Conservation (phyloP, 306 rosid species). For the Cicer cuneatum region DNA sequence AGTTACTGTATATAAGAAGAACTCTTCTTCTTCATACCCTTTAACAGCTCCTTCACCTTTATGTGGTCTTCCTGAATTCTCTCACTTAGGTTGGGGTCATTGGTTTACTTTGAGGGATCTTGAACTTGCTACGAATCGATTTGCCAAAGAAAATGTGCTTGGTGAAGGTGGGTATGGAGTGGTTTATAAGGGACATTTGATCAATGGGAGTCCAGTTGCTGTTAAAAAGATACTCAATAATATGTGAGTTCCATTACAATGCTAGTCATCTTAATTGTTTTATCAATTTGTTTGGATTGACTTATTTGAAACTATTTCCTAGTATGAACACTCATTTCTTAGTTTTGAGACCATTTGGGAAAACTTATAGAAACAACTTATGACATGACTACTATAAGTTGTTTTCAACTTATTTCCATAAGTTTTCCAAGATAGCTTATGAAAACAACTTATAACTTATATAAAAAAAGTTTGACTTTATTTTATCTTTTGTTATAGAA, state of each 20-base stretch:
- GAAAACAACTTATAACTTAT: no score
- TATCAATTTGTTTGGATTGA: slow-evolving; percentile 18
- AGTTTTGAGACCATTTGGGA: neutral
- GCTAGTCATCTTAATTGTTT: slow-evolving; percentile 30
- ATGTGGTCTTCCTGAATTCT: slow-evolving; percentile 82
- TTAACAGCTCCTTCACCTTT: slow-evolving; percentile 87
- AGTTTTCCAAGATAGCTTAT: neutral
- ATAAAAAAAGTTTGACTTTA: neutral
- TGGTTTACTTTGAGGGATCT: slow-evolving; percentile 98
- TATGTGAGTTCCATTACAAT: slow-evolving; percentile 63
- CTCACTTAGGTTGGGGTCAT: slow-evolving; percentile 98
- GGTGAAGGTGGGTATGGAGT: slow-evolving; percentile 99
- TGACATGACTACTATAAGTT: neutral
- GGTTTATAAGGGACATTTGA: slow-evolving; percentile 78
- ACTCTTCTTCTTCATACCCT: slow-evolving; percentile 75
- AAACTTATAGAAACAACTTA: neutral
- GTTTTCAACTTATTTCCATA: neutral
- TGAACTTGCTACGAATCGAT: slow-evolving; percentile 81
- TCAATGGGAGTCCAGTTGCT: slow-evolving; percentile 89
- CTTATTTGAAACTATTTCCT: neutral
- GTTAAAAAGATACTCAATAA: slow-evolving; percentile 95
- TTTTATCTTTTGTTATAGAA: neutral
- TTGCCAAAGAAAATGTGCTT: slow-evolving; percentile 74
- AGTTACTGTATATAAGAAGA: slow-evolving; percentile 58
- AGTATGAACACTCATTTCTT: neutral